phyloP scores from a whole-genome alignment of 129 eudicot species.

The Glebionis coronaria region DNA sequence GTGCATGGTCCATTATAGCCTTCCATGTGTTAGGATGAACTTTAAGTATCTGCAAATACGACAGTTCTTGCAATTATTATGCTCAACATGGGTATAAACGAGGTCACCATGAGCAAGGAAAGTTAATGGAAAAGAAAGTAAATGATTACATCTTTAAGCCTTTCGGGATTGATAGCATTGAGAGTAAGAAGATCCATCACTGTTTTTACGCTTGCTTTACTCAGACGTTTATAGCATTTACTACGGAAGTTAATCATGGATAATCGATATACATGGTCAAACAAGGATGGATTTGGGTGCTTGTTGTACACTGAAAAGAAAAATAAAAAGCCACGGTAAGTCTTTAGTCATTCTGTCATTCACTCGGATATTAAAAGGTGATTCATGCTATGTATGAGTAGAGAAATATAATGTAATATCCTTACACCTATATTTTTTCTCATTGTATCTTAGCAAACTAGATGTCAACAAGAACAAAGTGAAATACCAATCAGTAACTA shows the following conservation, averaged over 20 bases:
- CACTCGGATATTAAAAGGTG: neutral
- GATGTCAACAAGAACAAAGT: neutral
- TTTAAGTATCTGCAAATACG: constrained; percentile 24
- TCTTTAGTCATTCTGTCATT: neutral
- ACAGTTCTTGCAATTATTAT: no score
- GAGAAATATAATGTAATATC: neutral
- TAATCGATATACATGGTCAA: constrained; percentile 25
- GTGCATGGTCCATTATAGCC: constrained; percentile 26
- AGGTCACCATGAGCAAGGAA: constrained; percentile 2
- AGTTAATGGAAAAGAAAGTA: constrained; percentile 1
- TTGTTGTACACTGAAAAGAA: constrained; percentile 28
- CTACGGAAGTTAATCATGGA: neutral
- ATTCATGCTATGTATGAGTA: neutral
- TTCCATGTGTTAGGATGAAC: constrained; percentile 17
- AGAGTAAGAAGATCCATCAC: constrained; percentile 33
- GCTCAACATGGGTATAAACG: neutral
- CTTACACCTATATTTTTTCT: neutral
- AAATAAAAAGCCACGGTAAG: neutral
- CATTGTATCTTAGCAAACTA: neutral
- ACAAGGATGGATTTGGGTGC: constrained; percentile 16
- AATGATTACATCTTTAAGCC: constrained; percentile 28
- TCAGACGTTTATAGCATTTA: constrained; percentile 2
- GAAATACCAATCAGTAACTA: constrained; percentile 3
- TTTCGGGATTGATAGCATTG: constrained; percentile 27
- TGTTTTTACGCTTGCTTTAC: constrained; percentile 18